Base-by-base conservation (phyloP, 805 yeast species). In the Candida namnaoensis region DNA sequence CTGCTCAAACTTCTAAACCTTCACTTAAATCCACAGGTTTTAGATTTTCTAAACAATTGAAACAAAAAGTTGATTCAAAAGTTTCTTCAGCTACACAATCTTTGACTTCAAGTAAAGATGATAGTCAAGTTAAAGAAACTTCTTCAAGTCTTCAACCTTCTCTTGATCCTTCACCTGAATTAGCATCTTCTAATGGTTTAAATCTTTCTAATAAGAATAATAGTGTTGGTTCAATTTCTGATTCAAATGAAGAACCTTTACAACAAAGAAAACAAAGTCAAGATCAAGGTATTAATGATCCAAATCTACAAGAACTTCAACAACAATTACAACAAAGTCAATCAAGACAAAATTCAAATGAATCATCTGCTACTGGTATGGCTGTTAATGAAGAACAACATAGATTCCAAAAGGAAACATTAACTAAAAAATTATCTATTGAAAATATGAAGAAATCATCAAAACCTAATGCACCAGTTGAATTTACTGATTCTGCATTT, bases 401-500 rank as follows among this genome's bases (percentile, higher is more conserved):
- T 38, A 46, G 54, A 38, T 38, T 41, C 19, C 48, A 48, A 35
- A 47, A 44, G 38, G 57, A 54, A 38, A 38, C 47, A 1, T 36
- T 54, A 8, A 41, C 39, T 10, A 42, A 43, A 35, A 47, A 61
- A 47, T 46, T 63, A 15, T 60, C 65, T 8, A 57, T 62, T 42
- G 62, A 53, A 24, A 66, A 59, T 44, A 58, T 62, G 7, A 50
- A 56, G 23, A 62, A 67, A 40, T 57, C 68, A 0, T 51, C 53
- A 1, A 66, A 61, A 43, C 77, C 82, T 3, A 77, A 77, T 49
- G 76, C 77, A 24, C 79, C 81, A 3, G 62, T 77, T 27, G 68
- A 72, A 41, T 76, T 76, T 59, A 72, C 86, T 4, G 95, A 84
- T 49, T 82, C 91, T 26, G 91, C 95, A 3, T 84, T 85, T 64